Evolutionary conservation across 768 basidiomycete genomes (phyloP).

Genomic region (Leccinum arenicola): DNA sequence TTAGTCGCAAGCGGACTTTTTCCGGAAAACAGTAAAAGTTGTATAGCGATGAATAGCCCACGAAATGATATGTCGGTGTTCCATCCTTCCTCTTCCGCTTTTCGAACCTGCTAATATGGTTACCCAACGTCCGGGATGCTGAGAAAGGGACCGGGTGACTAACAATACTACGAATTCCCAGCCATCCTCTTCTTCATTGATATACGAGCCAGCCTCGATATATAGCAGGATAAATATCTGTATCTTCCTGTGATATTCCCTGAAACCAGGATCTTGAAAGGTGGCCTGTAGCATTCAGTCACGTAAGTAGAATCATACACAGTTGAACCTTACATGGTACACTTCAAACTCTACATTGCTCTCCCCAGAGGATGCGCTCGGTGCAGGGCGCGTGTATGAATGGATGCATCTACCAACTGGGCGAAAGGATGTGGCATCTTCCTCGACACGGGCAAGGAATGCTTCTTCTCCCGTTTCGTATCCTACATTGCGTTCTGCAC

Average conservation of each 20-base stretch:
- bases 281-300: conserved; percentile 52
- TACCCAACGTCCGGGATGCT: neutral
- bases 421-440: conserved; percentile 73
- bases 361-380: conserved; percentile 41
- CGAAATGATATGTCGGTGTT: conserved; percentile 78
- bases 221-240: conserved; percentile 93
- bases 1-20: conserved; percentile 79
- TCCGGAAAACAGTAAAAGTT: conserved; percentile 97
- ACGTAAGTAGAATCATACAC: neutral
- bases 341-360: conserved; percentile 80
- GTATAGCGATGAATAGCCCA: conserved; percentile 92
- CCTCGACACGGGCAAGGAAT: conserved; percentile 70
- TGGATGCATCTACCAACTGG: conserved; percentile 76
- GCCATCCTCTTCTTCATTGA: conserved; percentile 86
- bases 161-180: conserved; percentile 94
- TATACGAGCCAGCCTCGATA: conserved; percentile 94
- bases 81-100: conserved; percentile 65
- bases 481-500: conserved; percentile 37
- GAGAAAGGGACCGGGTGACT: conserved; percentile 30
- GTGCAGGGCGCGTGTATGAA: conserved; percentile 65
- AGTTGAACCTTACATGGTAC: conserved; percentile 68
- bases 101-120: conserved; percentile 60
- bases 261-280: conserved; percentile 84
- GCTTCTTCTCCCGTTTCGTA: conserved; percentile 65
- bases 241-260: conserved; percentile 88